Evolutionary conservation across 306 rosid genomes (phyloP).

Genomic region (Quercus berberidifolia): DNA sequence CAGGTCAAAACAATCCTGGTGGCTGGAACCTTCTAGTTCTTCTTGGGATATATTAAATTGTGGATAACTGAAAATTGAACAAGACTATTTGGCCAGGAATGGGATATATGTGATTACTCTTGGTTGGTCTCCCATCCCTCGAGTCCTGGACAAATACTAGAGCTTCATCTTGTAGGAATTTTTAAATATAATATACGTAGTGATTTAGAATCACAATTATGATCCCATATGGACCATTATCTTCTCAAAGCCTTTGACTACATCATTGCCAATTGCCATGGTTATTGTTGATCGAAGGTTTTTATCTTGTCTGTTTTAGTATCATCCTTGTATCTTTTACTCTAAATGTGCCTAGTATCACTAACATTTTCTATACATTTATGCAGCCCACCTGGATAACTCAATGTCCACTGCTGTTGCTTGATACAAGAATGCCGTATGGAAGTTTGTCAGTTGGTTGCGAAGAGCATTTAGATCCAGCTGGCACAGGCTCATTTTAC

Average conservation of each 20-base stretch:
- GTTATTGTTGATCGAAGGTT: neutral
- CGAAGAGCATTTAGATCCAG: slow-evolving; percentile 74
- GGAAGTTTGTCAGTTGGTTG: slow-evolving; percentile 81
- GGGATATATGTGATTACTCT: neutral
- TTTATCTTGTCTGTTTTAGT: neutral
- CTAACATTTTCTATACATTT: slow-evolving; percentile 4
- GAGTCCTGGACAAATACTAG: neutral
- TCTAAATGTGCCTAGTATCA: slow-evolving; percentile 19
- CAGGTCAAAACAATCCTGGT: too few relatives aligned
- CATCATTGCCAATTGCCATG: neutral
- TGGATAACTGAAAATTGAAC: neutral
- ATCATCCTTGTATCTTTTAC: slow-evolving; percentile 16
- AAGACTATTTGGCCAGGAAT: neutral
- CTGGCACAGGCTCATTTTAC: slow-evolving; percentile 79
- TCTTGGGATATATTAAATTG: neutral
- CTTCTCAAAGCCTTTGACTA: neutral
- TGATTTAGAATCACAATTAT: neutral
- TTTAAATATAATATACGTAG: neutral
- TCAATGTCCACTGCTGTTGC: slow-evolving; percentile 77
- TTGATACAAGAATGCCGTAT: slow-evolving; percentile 81
- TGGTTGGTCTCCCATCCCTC: neutral
- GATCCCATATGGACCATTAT: neutral
- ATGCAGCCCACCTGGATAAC: slow-evolving; percentile 83
- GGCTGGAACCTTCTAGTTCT: neutral
- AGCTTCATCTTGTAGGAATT: neutral